These are phyloP conservation scores for Glebionis coronaria DNA, from an alignment of 129 eudicot species.

Conservation along the genomic window DNA sequence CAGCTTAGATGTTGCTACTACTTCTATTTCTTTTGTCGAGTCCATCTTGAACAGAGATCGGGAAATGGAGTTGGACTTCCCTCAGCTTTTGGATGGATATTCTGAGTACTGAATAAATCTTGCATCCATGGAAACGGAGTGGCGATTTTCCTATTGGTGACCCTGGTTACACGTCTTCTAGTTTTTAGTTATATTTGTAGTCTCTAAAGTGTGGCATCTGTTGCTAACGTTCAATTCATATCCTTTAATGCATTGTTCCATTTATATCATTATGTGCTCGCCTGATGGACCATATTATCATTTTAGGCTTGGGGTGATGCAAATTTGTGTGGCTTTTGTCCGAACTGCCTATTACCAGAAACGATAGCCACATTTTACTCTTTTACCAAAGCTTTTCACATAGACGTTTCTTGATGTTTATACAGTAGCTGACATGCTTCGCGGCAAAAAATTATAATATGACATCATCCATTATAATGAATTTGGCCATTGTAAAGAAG, in stretches of 20 bases:
- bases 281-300: no score
- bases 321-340: no score
- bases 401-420: no score
- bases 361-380: no score
- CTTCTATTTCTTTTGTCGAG: constrained; percentile 68
- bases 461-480: no score
- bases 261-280: background rate
- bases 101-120: constrained; percentile 37
- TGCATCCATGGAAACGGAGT: background rate
- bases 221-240: constrained; percentile 14
- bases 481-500: no score
- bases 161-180: constrained; percentile 10
- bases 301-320: no score
- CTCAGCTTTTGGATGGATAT: constrained; percentile 47
- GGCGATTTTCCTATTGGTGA: background rate
- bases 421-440: no score
- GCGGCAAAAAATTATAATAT: no score
- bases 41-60: constrained; percentile 64
- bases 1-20: constrained; percentile 18
- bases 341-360: no score
- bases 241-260: background rate
- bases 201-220: constrained; percentile 8
- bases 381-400: no score
- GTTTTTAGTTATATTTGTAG: constrained; percentile 19
- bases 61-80: constrained; percentile 61